Evolutionary conservation across 768 basidiomycete genomes (phyloP).

Genomic region (Podaxis sp.): DNA sequence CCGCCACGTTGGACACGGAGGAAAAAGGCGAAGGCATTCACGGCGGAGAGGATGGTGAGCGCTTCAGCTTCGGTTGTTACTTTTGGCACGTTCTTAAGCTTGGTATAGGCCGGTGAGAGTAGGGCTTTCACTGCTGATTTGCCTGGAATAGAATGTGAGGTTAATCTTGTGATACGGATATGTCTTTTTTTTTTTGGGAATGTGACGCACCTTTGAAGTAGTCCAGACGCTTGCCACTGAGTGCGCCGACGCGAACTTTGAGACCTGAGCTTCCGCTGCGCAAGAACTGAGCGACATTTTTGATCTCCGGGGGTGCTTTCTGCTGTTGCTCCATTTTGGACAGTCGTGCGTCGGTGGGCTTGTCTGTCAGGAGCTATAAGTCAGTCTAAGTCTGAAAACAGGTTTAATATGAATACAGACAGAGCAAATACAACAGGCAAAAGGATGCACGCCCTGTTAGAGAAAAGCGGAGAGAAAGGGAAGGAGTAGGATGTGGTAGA

Average conservation of each 20-base stretch:
- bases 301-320: slow-evolving; percentile 76
- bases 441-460: neutral
- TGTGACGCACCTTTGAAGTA: slow-evolving; percentile 89
- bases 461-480: neutral
- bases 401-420: neutral
- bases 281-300: slow-evolving; percentile 83
- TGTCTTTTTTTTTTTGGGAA: neutral
- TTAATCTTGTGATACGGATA: neutral
- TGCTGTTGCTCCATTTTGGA: slow-evolving; percentile 66
- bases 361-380: neutral
- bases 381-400: neutral
- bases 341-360: neutral
- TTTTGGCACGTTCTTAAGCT: slow-evolving; percentile 77
- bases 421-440: neutral
- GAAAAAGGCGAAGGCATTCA: slow-evolving; percentile 88
- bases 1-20: slow-evolving; percentile 84
- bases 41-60: slow-evolving; percentile 56
- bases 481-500: neutral
- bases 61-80: slow-evolving; percentile 80
- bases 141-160: slow-evolving; percentile 46
- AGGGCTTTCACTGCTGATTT: slow-evolving; percentile 92
- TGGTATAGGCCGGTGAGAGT: slow-evolving; percentile 88
- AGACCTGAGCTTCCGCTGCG: slow-evolving; percentile 84
- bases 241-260: slow-evolving; percentile 84
- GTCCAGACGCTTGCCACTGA: slow-evolving; percentile 93